These are phyloP conservation scores for Argentina anserina DNA, from an alignment of 306 rosid species.

Conservation along the genomic window DNA sequence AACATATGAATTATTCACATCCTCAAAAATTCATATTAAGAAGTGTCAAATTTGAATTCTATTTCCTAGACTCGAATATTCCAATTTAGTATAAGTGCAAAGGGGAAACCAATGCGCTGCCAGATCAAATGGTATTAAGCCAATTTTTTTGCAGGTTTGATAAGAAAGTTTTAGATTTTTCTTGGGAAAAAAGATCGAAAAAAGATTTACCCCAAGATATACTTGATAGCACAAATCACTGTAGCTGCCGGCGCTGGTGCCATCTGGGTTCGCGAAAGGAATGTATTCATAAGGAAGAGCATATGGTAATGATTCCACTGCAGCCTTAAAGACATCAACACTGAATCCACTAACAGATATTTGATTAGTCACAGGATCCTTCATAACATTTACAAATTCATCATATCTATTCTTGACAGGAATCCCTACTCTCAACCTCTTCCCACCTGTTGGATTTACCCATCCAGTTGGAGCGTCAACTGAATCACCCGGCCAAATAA, in stretches of 20 bases:
- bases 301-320: constrained; percentile 25
- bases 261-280: constrained; percentile 23
- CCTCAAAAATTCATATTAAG: too few relatives aligned
- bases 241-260: constrained; percentile 21
- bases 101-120: too few relatives aligned
- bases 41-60: too few relatives aligned
- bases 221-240: constrained; percentile 28
- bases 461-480: constrained; percentile 29
- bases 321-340: constrained; percentile 25
- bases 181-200: too few relatives aligned
- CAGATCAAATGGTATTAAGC: too few relatives aligned
- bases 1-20: too few relatives aligned
- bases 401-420: constrained; percentile 13
- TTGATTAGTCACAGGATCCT: constrained; percentile 10
- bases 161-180: too few relatives aligned
- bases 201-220: too few relatives aligned
- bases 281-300: constrained; percentile 26
- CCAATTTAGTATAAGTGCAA: too few relatives aligned
- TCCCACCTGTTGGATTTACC: constrained; percentile 18
- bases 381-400: constrained; percentile 18
- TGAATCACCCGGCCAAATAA: constrained; percentile 42
- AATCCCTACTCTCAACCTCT: constrained; percentile 24
- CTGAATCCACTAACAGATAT: background rate
- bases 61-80: too few relatives aligned
- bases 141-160: too few relatives aligned